These are phyloP conservation scores for Clavispora fructus DNA, from an alignment of 805 yeast species.

Conservation along the genomic window DNA sequence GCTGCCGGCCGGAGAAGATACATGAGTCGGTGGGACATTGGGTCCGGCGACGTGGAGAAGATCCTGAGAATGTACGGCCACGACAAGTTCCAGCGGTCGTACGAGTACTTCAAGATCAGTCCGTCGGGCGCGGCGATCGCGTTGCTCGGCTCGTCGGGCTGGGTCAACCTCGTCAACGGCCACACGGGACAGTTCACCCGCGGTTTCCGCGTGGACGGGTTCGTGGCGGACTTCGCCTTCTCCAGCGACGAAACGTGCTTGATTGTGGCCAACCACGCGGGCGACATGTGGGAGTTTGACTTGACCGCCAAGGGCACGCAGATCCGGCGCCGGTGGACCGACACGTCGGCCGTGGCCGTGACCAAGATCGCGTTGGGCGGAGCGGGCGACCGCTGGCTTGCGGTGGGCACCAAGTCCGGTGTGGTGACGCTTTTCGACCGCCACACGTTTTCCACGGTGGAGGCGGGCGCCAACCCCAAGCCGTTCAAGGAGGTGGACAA, in stretches of 20 bases:
- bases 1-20: slow-evolving; percentile 90
- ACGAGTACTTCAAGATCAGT: slow-evolving; percentile 79
- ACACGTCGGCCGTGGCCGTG: slow-evolving; percentile 79
- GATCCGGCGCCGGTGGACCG: slow-evolving; percentile 70
- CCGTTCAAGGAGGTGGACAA: slow-evolving; percentile 71
- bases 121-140: slow-evolving; percentile 70
- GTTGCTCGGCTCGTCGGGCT: slow-evolving; percentile 80
- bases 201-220: slow-evolving; percentile 88
- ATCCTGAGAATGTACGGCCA: slow-evolving; percentile 89
- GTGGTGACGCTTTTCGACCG: slow-evolving; percentile 83
- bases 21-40: slow-evolving; percentile 87
- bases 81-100: slow-evolving; percentile 74
- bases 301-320: slow-evolving; percentile 10
- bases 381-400: slow-evolving; percentile 67
- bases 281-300: slow-evolving; percentile 86
- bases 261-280: slow-evolving; percentile 63
- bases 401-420: slow-evolving; percentile 86
- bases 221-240: slow-evolving; percentile 76
- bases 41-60: slow-evolving; percentile 69
- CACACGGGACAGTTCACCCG: slow-evolving; percentile 79
- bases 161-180: slow-evolving; percentile 79
- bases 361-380: slow-evolving; percentile 76
- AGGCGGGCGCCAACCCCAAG: slow-evolving; percentile 19
- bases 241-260: slow-evolving; percentile 38
- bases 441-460: slow-evolving; percentile 9